These are phyloP conservation scores for Staphylotrichum tortipilum DNA, from an alignment of 495 filamentous ascomycete species.

Conservation along the genomic window DNA sequence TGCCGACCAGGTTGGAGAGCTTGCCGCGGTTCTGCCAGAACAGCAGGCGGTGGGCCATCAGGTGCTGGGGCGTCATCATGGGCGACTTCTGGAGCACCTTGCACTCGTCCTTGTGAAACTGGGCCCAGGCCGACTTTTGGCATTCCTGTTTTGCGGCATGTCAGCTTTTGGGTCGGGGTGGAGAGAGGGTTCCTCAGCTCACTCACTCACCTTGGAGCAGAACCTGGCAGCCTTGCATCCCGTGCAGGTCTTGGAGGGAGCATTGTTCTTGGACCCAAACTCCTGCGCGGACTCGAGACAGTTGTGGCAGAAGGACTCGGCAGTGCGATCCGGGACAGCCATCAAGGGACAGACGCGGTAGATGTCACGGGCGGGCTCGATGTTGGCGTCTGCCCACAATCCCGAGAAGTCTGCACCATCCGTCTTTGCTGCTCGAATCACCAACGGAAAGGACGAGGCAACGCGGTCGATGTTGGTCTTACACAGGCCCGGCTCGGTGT, in stretches of 20 bases:
- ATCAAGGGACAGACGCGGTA: constrained; percentile 14
- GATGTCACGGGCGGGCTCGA: constrained; percentile 16
- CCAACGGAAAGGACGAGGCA: constrained; percentile 3
- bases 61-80: constrained; percentile 4
- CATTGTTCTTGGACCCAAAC: neutral
- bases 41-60: constrained; percentile 13
- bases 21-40: constrained; percentile 8
- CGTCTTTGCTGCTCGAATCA: constrained; percentile 13
- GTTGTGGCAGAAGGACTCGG: constrained; percentile 11
- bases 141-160: constrained; percentile 2
- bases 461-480: constrained; percentile 7
- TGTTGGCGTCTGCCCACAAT: constrained; percentile 6
- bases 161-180: neutral
- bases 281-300: constrained; percentile 7
- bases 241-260: constrained; percentile 44
- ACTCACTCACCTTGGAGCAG: constrained; percentile 48
- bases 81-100: constrained; percentile 9
- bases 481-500: constrained; percentile 11
- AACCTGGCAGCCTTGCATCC: constrained; percentile 56
- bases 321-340: neutral
- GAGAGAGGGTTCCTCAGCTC: no score
- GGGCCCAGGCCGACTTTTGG: constrained; percentile 16
- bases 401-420: no score
- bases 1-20: constrained; percentile 4
- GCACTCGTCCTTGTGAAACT: constrained; percentile 23